phyloP scores from a whole-genome alignment of 2,329 filamentous ascomycete genomes.

The Tolypocladium guangdongense region DNA sequence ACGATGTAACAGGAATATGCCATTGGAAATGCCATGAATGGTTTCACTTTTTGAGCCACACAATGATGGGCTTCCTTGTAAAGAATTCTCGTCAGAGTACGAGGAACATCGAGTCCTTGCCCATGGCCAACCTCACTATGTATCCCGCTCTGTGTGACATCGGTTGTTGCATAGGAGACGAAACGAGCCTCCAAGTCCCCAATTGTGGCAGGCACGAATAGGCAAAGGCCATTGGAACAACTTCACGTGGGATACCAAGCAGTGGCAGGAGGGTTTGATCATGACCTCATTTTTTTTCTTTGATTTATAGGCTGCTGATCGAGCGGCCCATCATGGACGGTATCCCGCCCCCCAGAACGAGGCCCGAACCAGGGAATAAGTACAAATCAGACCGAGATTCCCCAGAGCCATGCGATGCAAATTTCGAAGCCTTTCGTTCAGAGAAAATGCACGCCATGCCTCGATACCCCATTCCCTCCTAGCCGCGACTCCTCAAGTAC shows the following conservation, averaged over 20 bases:
- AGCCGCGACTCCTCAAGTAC: slow-evolving; percentile 2
- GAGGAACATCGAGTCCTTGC: too few relatives aligned
- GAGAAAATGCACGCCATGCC: slow-evolving; percentile 27
- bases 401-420: slow-evolving; percentile 28
- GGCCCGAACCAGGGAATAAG: slow-evolving; percentile 24
- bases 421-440: slow-evolving; percentile 21
- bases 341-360: slow-evolving; percentile 23
- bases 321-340: slow-evolving; percentile 19
- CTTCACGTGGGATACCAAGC: background rate
- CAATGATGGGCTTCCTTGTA: too few relatives aligned
- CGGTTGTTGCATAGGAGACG: background rate
- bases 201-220: background rate
- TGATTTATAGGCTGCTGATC: slow-evolving; percentile 20
- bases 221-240: background rate
- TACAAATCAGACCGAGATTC: slow-evolving; percentile 27
- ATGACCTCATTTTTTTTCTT: slow-evolving; percentile 25
- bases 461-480: slow-evolving; percentile 16
- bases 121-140: background rate
- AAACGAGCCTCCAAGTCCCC: background rate
- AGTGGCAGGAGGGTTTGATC: slow-evolving; percentile 13
- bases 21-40: background rate
- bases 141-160: background rate
- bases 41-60: background rate
- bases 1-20: background rate
- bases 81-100: too few relatives aligned